These are phyloP conservation scores for Coemansia sp. DNA, from an alignment of 192 early-diverging fungal species.

Conservation along the genomic window DNA sequence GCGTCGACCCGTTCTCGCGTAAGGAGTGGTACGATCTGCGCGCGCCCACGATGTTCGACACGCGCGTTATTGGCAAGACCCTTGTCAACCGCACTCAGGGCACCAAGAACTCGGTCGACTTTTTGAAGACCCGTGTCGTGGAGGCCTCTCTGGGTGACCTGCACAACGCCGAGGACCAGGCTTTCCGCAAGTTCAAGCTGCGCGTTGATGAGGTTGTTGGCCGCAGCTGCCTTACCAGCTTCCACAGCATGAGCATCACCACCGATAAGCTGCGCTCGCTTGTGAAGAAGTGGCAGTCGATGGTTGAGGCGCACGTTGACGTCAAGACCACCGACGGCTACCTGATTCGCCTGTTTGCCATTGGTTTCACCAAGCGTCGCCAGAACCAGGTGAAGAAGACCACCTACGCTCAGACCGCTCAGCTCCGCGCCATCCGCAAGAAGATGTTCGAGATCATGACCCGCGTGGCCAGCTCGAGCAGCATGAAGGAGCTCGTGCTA, in stretches of 20 bases:
- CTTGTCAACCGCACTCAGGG: slow-evolving; percentile 99
- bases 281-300: slow-evolving; percentile 99
- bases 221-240: slow-evolving; percentile 99
- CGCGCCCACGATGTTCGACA: slow-evolving; percentile 95
- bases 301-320: slow-evolving; percentile 97
- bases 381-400: slow-evolving; percentile 96
- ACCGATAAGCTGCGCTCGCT: slow-evolving; percentile 99
- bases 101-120: slow-evolving; percentile 96
- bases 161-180: slow-evolving; percentile 87
- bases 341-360: slow-evolving; percentile 95
- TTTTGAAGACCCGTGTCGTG: slow-evolving; percentile 94
- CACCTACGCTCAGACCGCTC: slow-evolving; percentile 95
- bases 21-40: slow-evolving; percentile 99
- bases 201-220: slow-evolving; percentile 97
- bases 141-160: slow-evolving; percentile 98
- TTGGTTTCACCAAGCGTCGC: slow-evolving; percentile 96
- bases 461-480: slow-evolving; percentile 80
- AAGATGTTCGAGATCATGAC: slow-evolving; percentile 99
- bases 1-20: slow-evolving; percentile 98
- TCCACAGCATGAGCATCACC: slow-evolving; percentile 99
- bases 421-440: slow-evolving; percentile 99
- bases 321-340: slow-evolving; percentile 99
- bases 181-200: slow-evolving; percentile 98
- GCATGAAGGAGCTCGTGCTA: slow-evolving; percentile 94
- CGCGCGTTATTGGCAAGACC: slow-evolving; percentile 97